Conservation (phyloP, 1,284 basidiomycete genomes). For the Xerocomus amazonicus region DNA sequence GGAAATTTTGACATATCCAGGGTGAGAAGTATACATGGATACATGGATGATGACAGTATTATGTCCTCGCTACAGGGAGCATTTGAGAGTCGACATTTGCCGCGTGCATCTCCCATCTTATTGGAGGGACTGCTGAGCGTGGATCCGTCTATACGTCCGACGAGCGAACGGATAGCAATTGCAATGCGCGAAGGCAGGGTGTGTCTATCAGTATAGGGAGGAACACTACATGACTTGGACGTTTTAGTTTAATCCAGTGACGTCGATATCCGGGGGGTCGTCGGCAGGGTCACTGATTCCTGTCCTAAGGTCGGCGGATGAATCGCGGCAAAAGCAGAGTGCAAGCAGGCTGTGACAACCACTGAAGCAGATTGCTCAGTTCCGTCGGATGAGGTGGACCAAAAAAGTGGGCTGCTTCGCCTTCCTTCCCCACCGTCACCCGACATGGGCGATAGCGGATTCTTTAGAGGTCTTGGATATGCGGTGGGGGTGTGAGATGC, state of each 20-base stretch:
- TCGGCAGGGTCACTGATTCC: conserved; percentile 23
- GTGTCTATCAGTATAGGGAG: conserved; percentile 19
- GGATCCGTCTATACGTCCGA: conserved; percentile 38
- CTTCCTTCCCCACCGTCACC: conserved; percentile 11
- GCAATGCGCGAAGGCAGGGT: conserved; percentile 68
- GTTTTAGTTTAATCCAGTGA: conserved; percentile 25
- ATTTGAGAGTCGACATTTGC: conserved; percentile 47
- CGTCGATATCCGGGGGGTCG: conserved; percentile 7
- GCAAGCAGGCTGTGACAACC: conserved; percentile 3
- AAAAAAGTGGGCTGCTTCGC: conserved; percentile 17
- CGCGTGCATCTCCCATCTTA: conserved; percentile 1
- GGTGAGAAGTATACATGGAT: conserved; percentile 46
- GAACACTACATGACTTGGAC: background rate
- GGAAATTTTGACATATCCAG: conserved; percentile 74
- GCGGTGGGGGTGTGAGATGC: conserved; percentile 12
- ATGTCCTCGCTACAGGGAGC: conserved; percentile 45
- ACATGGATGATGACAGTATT: conserved; percentile 5
- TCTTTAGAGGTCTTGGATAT: conserved; percentile 14
- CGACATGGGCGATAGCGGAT: background rate
- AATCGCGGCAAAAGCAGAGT: conserved; percentile 11
- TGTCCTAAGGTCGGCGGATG: conserved; percentile 16
- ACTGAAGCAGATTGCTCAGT: conserved; percentile 4
- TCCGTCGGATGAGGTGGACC: conserved; percentile 1
- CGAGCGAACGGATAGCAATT: conserved; percentile 63
- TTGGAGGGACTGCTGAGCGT: no score